phyloP scores from a whole-genome alignment of 306 rosid species.

The Pyrus betulifolia region DNA sequence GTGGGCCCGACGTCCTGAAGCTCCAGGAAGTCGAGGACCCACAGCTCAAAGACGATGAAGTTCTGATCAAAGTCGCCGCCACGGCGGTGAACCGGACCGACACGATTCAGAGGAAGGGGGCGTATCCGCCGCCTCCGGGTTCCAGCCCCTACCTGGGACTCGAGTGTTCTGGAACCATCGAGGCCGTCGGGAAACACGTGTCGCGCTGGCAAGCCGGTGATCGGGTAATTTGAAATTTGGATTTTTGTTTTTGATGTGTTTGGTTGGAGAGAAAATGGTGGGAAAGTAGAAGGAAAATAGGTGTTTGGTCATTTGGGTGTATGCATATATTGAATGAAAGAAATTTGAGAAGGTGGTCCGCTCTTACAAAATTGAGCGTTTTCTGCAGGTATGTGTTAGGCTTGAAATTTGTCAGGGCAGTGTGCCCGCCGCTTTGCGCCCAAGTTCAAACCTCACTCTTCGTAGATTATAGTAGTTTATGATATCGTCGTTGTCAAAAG shows the following conservation, averaged over 20 bases:
- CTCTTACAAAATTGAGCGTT: not conserved
- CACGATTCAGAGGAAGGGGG: slow-evolving; percentile 59
- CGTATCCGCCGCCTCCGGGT: slow-evolving; percentile 67
- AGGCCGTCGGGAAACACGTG: slow-evolving; percentile 52
- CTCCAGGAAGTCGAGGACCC: slow-evolving; percentile 69
- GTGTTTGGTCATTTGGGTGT: not conserved
- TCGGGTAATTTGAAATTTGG: slow-evolving; percentile 34
- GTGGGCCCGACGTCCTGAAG: slow-evolving; percentile 72
- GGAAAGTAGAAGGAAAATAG: not conserved
- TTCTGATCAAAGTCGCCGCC: slow-evolving; percentile 63
- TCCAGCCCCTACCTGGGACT: slow-evolving; percentile 69
- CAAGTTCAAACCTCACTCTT: no score
- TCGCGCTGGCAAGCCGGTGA: slow-evolving; percentile 80
- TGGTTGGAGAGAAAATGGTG: not conserved
- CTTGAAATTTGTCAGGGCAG: no score
- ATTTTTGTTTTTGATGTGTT: not conserved
- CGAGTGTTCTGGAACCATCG: slow-evolving; percentile 76
- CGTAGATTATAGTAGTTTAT: no score
- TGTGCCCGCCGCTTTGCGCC: no score
- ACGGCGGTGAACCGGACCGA: slow-evolving; percentile 85
- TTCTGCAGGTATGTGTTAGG: not conserved
- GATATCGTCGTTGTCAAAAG: no score
- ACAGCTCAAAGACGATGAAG: slow-evolving; percentile 53
- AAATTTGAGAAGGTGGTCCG: not conserved
- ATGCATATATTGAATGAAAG: not conserved